Base-by-base conservation (phyloP, 495 filamentous ascomycete genomes). In the Penicillium nucicola region DNA sequence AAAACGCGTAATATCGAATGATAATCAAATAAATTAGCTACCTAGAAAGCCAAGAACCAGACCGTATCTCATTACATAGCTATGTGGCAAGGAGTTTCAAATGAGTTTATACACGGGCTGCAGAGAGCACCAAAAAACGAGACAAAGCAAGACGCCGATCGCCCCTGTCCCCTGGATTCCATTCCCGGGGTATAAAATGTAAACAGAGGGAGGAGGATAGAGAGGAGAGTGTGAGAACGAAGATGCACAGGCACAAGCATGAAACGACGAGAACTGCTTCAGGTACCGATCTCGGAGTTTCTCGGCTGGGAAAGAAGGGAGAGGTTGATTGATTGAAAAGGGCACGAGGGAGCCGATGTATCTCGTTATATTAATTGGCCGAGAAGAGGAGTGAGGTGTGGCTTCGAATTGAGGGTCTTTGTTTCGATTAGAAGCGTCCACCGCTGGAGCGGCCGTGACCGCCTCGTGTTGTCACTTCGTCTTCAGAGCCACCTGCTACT, bases 401-500 rank as follows among this genome's bases (percentile, higher is more conserved):
- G 25, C 25, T 28, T 15, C 20, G 37, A 17, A 19, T 28, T 12
- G 18, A 38, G 36, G 25, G 19, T 3, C 12, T 17, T 2, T 8
- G 9, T 2, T 20, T 39, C 2, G 11, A 30, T 50, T 62, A 74
- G 45, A 74, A 74, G 14, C 62, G 68, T 20, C 71, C 69, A 20
- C 71, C 66, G 37, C 63, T 71, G 19, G 58, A 50, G 9, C 61
- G 55, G 9, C 64, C 61, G 25, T 61, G 47, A 11, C 64, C 61
- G 23, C 50, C 64, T n/a, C 49, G 57, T 41, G 61, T 41, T 37
- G 67, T 68, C 12, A 65, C 50, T 23, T 71, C 70, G 5, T 75
- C 71, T 33, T 71, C 66, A 28, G 61, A 58, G 19, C 52, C 59
- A 2, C 56, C 65, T 5, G 66, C 60, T 8, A 71, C 64, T 28